Evolutionary conservation across 192 early-diverging fungal species (phyloP).

Genomic region (Pilobolus umbonatus): DNA sequence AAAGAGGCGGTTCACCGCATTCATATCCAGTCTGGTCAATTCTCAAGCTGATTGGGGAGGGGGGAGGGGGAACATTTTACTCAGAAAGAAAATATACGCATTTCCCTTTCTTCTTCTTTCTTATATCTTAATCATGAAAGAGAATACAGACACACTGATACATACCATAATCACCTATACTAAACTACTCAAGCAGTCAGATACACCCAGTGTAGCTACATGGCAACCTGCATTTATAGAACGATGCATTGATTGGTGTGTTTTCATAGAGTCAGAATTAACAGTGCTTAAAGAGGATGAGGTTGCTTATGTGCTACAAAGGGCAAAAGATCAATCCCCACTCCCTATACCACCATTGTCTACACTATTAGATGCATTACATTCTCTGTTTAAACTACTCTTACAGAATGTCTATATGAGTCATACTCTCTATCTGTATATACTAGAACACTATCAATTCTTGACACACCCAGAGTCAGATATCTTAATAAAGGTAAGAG

Average conservation of each 20-base stretch:
- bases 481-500: not conserved
- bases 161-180: slow-evolving; percentile 5
- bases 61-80: too few relatives aligned
- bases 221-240: slow-evolving; percentile 8
- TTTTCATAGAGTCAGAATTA: slow-evolving; percentile 15
- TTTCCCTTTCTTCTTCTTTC: not conserved
- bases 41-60: too few relatives aligned
- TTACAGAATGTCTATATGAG: not conserved
- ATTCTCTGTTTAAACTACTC: slow-evolving; percentile 2
- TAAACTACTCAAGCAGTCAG: not conserved
- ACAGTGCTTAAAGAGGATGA: not conserved
- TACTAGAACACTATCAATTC: slow-evolving; percentile 7
- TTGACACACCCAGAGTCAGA: not conserved
- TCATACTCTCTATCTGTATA: slow-evolving; percentile 4
- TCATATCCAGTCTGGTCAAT: too few relatives aligned
- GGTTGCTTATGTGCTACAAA: not conserved
- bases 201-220: slow-evolving; percentile 3
- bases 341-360: not conserved
- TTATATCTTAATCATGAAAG: not conserved
- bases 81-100: too few relatives aligned
- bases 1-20: too few relatives aligned
- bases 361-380: slow-evolving; percentile 1
- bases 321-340: not conserved
- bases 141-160: not conserved
- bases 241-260: slow-evolving; percentile 13